Evolutionary conservation across 176 grass and related monocot species (phyloP).

Genomic region (Typha latifolia): DNA sequence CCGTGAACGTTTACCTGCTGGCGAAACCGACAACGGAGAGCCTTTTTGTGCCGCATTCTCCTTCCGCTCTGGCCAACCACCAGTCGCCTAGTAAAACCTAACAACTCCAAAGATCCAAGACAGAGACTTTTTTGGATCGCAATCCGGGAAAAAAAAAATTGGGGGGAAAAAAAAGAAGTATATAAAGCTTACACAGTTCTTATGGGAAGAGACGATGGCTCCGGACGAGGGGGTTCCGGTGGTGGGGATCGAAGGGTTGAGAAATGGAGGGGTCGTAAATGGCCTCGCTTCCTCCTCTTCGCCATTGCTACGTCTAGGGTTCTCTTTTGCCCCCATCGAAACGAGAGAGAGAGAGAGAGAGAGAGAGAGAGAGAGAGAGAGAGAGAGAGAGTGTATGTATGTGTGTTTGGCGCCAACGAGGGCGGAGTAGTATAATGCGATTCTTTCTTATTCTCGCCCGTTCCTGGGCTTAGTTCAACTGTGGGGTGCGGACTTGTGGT

Average conservation of each 20-base stretch:
- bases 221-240: neutral
- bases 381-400: too few species aligned
- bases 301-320: neutral
- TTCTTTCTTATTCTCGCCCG: too few species aligned
- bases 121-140: neutral
- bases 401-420: too few species aligned
- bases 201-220: neutral
- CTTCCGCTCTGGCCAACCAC: conserved; percentile 5
- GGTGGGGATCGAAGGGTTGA: neutral
- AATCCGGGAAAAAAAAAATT: neutral
- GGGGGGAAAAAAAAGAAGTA: neutral
- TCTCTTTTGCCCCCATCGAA: neutral
- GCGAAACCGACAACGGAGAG: neutral
- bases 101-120: neutral
- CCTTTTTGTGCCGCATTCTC: neutral
- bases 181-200: neutral
- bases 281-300: neutral
- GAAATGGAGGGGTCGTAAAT: neutral
- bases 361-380: neutral
- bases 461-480: too few species aligned
- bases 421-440: too few species aligned
- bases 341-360: neutral
- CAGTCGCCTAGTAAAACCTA: conserved; percentile 7
- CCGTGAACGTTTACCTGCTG: neutral
- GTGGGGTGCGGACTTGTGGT: too few species aligned